Evolutionary conservation across 2,329 filamentous ascomycete genomes (phyloP), one percentile per base, ranked within the genome.

Genomic region (Metarhizium album): DNA sequence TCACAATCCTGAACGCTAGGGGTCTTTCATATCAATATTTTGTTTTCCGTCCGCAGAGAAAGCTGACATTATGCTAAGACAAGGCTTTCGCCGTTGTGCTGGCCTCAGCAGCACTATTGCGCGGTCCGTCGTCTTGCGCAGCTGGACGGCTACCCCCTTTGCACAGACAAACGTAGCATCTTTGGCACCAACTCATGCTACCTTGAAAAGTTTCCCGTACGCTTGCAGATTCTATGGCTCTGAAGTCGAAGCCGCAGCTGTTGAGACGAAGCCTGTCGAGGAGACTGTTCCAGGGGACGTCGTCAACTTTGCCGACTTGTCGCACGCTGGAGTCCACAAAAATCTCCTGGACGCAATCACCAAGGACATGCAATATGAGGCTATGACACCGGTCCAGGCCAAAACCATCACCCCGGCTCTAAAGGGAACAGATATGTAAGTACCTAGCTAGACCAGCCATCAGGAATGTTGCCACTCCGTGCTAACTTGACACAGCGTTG

Each of bases 371-470:
- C 72, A 76, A 27, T 84, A 96, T 59, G 78, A 85, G 47, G 80
- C 74, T 40, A 97, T 98, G 93, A 97, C 91, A 22, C 86, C 93
- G 22, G 91, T 98, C 14, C 93, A 98, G 68, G 76, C 81, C 46
- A 78, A 84, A 64, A 95, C 91, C 13, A 90, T 98, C 63, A 81
- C 81, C 53, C 78, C 87, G 51, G 87, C 87, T 3, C 72, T 97
- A 42, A 80, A 82, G 57, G 90, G 93, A 22, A 79, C 75, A 53
- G 91, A 96, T 67, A 76, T 95, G 87, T 91, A 77, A 72, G 86
- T 70, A 50, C 13, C 11, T 38, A n/a, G 43, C 11, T 38, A n/a
- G 43, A n/a, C 7, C n/a, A n/a, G 23, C 13, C 45, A n/a, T 42
- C 42, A 16, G 22, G 31, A 22, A 20, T 11, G 14, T 18, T 33